These are phyloP conservation scores for Lactifluus volemus DNA, from an alignment of 768 basidiomycete genomes.

Conservation along the genomic window DNA sequence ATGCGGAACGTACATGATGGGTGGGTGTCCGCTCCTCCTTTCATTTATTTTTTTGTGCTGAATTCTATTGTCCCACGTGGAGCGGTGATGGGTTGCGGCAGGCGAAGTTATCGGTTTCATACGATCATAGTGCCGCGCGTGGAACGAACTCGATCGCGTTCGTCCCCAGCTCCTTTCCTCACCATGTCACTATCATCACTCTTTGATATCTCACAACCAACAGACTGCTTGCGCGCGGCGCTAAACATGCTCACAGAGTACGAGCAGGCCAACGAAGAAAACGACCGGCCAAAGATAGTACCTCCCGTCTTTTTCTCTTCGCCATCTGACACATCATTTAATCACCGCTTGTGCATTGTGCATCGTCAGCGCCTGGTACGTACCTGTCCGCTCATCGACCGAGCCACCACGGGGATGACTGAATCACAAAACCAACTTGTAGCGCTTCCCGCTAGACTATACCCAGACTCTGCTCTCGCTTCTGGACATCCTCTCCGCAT, in stretches of 20 bases:
- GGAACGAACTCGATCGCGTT: slow-evolving; percentile 75
- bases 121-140: slow-evolving; percentile 69
- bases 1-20: slow-evolving; percentile 82
- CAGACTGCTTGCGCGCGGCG: slow-evolving; percentile 27
- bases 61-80: neutral
- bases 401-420: neutral
- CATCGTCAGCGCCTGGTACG: slow-evolving; percentile 46
- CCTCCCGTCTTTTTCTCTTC: slow-evolving; percentile 10
- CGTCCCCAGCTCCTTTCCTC: too few species aligned
- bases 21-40: slow-evolving; percentile 34
- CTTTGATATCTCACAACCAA: too few species aligned
- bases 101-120: slow-evolving; percentile 81
- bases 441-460: slow-evolving; percentile 85
- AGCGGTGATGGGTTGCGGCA: slow-evolving; percentile 37
- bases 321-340: slow-evolving; percentile 5
- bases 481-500: slow-evolving; percentile 51
- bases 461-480: slow-evolving; percentile 83
- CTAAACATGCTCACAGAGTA: slow-evolving; percentile 26
- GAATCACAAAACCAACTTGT: neutral
- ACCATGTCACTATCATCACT: slow-evolving; percentile 73
- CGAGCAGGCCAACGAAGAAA: slow-evolving; percentile 58
- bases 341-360: neutral
- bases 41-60: neutral
- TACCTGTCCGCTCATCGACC: slow-evolving; percentile 13
- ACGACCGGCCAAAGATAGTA: slow-evolving; percentile 69